Evolutionary conservation across 2,329 filamentous ascomycete genomes (phyloP).

Genomic region (Colletotrichum lentis): DNA sequence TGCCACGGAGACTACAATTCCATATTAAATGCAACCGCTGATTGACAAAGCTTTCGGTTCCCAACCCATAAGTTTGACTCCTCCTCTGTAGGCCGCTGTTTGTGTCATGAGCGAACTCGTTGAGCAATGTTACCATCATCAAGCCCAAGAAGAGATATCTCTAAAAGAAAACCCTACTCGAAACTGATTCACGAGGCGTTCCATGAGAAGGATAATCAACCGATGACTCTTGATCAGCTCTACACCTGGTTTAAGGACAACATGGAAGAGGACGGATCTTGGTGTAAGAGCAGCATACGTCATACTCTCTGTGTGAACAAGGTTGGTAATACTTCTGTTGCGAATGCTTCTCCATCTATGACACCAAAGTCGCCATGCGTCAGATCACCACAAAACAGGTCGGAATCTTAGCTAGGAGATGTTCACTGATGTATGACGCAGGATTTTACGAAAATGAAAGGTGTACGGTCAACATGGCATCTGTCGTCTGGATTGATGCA

Average conservation of each 20-base stretch:
- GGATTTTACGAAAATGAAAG: neutral
- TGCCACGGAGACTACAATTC: too few relatives aligned
- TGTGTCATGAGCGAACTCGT: neutral
- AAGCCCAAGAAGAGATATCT: neutral
- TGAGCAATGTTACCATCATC: neutral
- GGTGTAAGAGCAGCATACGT: slow-evolving; percentile 1
- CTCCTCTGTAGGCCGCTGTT: neutral
- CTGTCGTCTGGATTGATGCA: neutral
- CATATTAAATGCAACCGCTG: too few relatives aligned
- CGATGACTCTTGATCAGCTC: neutral
- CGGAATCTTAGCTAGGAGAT: neutral
- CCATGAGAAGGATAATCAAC: neutral
- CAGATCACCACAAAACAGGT: too few relatives aligned
- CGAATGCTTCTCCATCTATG: too few relatives aligned
- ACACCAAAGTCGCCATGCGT: too few relatives aligned
- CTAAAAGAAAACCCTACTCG: neutral
- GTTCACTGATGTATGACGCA: neutral
- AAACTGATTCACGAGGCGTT: neutral
- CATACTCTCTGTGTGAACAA: neutral
- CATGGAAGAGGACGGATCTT: neutral
- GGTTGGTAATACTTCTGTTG: neutral
- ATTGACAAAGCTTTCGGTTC: neutral
- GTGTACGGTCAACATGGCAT: neutral
- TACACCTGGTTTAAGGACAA: neutral
- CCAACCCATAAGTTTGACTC: neutral